Base-by-base conservation (phyloP, 306 rosid species). In the Echinosophora koreensis region DNA sequence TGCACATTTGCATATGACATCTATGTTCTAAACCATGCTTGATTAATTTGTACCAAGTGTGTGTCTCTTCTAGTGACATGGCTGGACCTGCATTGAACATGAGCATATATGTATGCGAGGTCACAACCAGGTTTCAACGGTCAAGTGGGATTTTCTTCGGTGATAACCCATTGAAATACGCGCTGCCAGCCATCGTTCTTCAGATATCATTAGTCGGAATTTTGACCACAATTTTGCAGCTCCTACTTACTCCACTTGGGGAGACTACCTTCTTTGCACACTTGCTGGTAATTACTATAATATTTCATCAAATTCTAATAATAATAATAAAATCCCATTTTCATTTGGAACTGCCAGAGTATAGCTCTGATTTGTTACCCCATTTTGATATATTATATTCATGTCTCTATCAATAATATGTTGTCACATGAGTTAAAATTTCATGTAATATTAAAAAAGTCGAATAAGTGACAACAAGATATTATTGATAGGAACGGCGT, bases 191-290 rank as follows among this genome's bases (percentile, higher is more conserved):
- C 14, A 57, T 91, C 27, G 1, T 30, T 47, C 39, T 86, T 0
- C 97, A 91, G 55, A 80, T 66, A 14, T 39, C 88, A 39, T 0
- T 89, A 34, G 67, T 80, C 3, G 69, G 81, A 5, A 6, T 81
- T 14, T 46, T 85, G 37, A 68, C 86, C 62, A 0, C 78, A 51
- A 13, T 60, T 12, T 59, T 89, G 5, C 85, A 79, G 13, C 1
- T 47, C 42, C 0, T 91, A 35, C 88, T 91, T 73, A n/a, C 62
- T 71, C 93, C 92, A 15, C 38, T 89, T 2, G 97, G 89, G 0
- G 68, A 74, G 32, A 79, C 74, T 16, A 72, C 76, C 65, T 91
- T 86, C 82, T 32, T 84, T 60, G 77, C 93, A 4, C 88, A 84
- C 10, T 41, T 89, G 85, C 79, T 87, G 85, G 93, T 88, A 88